These are phyloP conservation scores for Xylariaceae sp. DNA, from an alignment of 2,329 filamentous ascomycete species.

Conservation along the genomic window DNA sequence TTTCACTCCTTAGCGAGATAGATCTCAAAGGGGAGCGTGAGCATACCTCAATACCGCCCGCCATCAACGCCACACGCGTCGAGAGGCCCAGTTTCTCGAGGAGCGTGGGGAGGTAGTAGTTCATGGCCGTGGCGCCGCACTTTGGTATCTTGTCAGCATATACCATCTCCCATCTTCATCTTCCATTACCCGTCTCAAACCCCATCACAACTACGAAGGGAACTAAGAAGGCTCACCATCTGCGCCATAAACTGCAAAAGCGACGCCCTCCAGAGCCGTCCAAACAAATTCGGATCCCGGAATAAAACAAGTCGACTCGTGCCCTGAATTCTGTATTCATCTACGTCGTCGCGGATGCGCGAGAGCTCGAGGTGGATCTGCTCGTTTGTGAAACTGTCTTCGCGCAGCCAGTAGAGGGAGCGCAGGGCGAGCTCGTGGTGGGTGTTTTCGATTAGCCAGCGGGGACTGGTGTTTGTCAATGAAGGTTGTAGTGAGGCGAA, in stretches of 20 bases:
- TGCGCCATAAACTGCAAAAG: conserved; percentile 56
- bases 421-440: conserved; percentile 38
- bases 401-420: conserved; percentile 46
- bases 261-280: conserved; percentile 51
- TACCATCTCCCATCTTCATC: neutral
- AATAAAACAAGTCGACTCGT: conserved; percentile 45
- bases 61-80: conserved; percentile 45
- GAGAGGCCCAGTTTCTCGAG: conserved; percentile 47
- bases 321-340: conserved; percentile 34
- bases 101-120: conserved; percentile 54
- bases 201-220: neutral
- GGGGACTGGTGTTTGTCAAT: conserved; percentile 37
- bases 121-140: conserved; percentile 56
- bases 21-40: neutral
- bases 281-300: conserved; percentile 42
- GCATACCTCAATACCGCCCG: conserved; percentile 45
- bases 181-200: neutral
- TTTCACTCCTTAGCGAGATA: neutral
- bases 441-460: conserved; percentile 53
- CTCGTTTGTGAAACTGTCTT: conserved; percentile 35
- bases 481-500: too few species aligned
- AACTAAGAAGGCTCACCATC: conserved; percentile 31
- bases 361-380: conserved; percentile 40
- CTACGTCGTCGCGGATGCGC: conserved; percentile 43
- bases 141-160: conserved; percentile 1